Evolutionary conservation across 208 protist genomes (phyloP), one percentile per base, ranked within the genome.

Genomic region (Vickermania ingenoplastis): DNA sequence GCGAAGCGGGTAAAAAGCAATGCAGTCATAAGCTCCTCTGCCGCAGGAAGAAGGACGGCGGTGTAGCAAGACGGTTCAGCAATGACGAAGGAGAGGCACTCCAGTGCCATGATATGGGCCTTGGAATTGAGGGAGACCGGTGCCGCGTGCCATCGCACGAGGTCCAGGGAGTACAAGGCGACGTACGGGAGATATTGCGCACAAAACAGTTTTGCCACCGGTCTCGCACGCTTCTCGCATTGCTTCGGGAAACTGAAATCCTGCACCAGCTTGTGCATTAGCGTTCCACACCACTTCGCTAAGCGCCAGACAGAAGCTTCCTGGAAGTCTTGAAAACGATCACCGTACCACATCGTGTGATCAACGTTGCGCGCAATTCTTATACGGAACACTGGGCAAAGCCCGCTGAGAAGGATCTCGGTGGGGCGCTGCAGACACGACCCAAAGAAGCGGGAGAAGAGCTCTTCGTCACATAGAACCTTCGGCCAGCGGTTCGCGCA

Each of bases 1-100:
- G 76, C 78, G 26, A 98, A 62, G 17, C 90, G 73, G 26, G 88
- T 91, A 57, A 98, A 97, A 24, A 97, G 65, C 27, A 96, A 65
- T 24, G 70, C 26, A 28, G 74, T 84, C 65, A 97, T 74, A 0
- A 97, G 53, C 65, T 78, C 71, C 53, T 83, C 70, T 13, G 81
- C 75, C 61, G 76, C 31, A n/a, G 88, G 80, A 41, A 67, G 67
- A 49, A 94, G 64, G 21, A 87, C 41, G 23, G 23, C 53, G 25
- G 57, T 41, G 69, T 92, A 94, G 11, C 65, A 26, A 1, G 60
- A 21, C 57, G 76, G 71, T 31, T 75, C 60, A 41, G 69, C 58
- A 21, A 83, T 70, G 24, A 75, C 70, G 41, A 75, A 61, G 26
- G 69, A 79, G 36, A 91, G 61, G 28, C 79, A 72, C 65, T 94